These are phyloP conservation scores for Austroboletus niveus DNA, from an alignment of 1,284 basidiomycete genomes.

Conservation along the genomic window DNA sequence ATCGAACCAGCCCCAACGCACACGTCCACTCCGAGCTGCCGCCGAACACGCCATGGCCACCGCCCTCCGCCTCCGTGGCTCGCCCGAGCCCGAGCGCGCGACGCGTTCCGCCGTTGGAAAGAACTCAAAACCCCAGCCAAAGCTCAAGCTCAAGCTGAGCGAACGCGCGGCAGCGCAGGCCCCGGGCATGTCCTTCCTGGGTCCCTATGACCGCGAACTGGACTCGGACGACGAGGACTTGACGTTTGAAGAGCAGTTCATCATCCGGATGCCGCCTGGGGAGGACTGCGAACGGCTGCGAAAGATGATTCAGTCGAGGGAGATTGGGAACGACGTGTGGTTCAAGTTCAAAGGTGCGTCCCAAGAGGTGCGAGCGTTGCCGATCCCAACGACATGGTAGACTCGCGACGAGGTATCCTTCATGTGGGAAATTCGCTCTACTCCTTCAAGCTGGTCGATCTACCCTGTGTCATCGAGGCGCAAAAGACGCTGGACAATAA, in stretches of 20 bases:
- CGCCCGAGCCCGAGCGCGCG: conserved; percentile 42
- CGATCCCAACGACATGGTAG: conserved; percentile 40
- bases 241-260: conserved; percentile 97
- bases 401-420: conserved; percentile 90
- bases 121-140: conserved; percentile 56
- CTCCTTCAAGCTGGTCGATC: conserved; percentile 92
- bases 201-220: conserved; percentile 89
- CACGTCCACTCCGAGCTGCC: conserved; percentile 35
- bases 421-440: conserved; percentile 83
- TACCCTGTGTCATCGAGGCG: conserved; percentile 92
- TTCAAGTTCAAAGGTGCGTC: conserved; percentile 94
- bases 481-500: conserved; percentile 97
- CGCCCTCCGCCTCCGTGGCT: conserved; percentile 43
- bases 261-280: conserved; percentile 86
- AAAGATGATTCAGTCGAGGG: conserved; percentile 79
- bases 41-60: conserved; percentile 40
- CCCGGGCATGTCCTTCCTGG: conserved; percentile 79
- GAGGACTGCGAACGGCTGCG: conserved; percentile 76
- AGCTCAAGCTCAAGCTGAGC: conserved; percentile 80
- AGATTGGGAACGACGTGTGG: conserved; percentile 85
- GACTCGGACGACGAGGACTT: conserved; percentile 95
- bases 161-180: conserved; percentile 76
- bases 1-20: conserved; percentile 20
- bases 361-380: not conserved
- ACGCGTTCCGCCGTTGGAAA: conserved; percentile 47